Evolutionary conservation across 495 filamentous ascomycete genomes (phyloP).

Genomic region (Choiromyces venosus): DNA sequence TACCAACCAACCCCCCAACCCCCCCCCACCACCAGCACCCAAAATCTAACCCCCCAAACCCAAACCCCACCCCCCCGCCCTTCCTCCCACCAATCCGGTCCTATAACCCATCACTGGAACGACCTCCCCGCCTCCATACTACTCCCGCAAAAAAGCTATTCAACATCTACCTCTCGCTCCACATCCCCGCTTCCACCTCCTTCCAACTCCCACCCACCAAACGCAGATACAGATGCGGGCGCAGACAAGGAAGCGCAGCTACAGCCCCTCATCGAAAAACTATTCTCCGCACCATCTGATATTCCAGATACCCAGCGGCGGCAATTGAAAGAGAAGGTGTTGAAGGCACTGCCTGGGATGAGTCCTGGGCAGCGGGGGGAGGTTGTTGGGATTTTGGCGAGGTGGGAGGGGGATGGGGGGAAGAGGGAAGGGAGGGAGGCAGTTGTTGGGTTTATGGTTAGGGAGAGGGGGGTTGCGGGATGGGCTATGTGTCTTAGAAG

Average conservation of each 20-base stretch:
- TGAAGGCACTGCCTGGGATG: background rate
- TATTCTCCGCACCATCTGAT: background rate
- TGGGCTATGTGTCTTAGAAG: conserved; percentile 37
- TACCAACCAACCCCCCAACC: background rate
- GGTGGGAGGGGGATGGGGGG: conserved; percentile 14
- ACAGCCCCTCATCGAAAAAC: background rate
- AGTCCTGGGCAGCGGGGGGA: background rate
- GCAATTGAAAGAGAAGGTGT: conserved; percentile 8
- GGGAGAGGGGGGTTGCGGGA: conserved; percentile 32
- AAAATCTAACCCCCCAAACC: background rate
- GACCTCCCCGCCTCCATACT: conserved; percentile 30
- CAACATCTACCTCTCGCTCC: background rate
- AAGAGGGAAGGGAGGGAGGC: conserved; percentile 26
- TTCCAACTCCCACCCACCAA: conserved; percentile 65
- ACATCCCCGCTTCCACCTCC: conserved; percentile 86
- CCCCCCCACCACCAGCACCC: background rate
- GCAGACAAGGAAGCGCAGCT: background rate
- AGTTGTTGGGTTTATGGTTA: conserved; percentile 35
- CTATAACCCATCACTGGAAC: conserved; percentile 42
- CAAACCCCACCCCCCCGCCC: background rate
- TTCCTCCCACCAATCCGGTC: conserved; percentile 35
- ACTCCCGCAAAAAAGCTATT: conserved; percentile 4
- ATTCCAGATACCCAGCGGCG: background rate
- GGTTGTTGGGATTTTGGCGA: background rate
- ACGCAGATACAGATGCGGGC: too few species aligned